These are phyloP conservation scores for Thraustochytrium striatum DNA, from an alignment of 352 stramenopile genomes.

Conservation along the genomic window DNA sequence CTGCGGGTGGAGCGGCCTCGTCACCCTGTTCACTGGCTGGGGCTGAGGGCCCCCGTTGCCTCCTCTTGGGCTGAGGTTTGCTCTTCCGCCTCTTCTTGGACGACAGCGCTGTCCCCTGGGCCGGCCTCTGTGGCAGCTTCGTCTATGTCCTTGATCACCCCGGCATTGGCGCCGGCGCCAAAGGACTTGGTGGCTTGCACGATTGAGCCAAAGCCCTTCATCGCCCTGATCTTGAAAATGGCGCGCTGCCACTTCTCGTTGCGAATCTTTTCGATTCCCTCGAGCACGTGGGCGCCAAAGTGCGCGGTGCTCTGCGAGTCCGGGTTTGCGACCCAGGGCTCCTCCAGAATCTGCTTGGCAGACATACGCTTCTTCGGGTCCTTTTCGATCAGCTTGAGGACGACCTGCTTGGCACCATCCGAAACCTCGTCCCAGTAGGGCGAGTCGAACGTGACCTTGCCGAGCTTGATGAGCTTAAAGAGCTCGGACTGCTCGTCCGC, in stretches of 20 bases:
- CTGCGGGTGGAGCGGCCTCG: too few relatives aligned
- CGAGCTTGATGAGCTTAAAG: slow-evolving; percentile 81
- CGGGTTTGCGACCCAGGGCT: slow-evolving; percentile 50
- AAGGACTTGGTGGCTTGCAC: too few relatives aligned
- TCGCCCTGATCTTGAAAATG: slow-evolving; percentile 1
- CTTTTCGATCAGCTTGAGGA: slow-evolving; percentile 51
- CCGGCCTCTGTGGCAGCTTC: too few relatives aligned
- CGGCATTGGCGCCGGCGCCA: too few relatives aligned
- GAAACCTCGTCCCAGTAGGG: slow-evolving; percentile 89
- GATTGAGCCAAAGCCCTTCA: slow-evolving; percentile 41
- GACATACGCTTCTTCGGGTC: slow-evolving; percentile 50
- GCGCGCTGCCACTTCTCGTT: slow-evolving; percentile 45
- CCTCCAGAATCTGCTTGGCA: slow-evolving; percentile 41
- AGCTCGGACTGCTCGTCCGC: slow-evolving; percentile 65
- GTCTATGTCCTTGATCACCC: too few relatives aligned
- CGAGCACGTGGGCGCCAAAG: slow-evolving; percentile 41
- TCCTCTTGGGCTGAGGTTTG: too few relatives aligned
- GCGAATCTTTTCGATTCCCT: slow-evolving; percentile 35
- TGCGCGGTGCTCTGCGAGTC: slow-evolving; percentile 32
- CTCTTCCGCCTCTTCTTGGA: too few relatives aligned
- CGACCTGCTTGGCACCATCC: slow-evolving; percentile 74
- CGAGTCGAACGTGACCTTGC: slow-evolving; percentile 78
- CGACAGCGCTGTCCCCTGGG: too few relatives aligned
- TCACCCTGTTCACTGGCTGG: too few relatives aligned
- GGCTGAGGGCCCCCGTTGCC: too few relatives aligned